Evolutionary conservation across 2,329 filamentous ascomycete genomes (phyloP).

Genomic region (Pyricularia sp.): DNA sequence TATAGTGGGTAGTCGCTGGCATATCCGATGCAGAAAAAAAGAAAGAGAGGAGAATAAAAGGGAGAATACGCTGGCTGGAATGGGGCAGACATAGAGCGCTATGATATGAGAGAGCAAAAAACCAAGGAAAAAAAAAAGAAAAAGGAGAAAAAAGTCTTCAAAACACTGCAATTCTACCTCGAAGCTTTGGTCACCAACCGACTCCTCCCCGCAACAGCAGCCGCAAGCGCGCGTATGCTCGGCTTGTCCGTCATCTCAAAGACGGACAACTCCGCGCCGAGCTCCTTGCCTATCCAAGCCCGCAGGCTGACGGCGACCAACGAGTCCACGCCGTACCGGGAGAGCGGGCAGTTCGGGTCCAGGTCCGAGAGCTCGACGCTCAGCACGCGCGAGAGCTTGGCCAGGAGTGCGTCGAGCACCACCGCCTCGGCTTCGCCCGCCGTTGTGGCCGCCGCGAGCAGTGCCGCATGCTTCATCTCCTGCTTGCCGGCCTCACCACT

Average conservation of each 20-base stretch:
- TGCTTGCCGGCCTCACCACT: background rate
- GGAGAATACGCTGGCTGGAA: background rate
- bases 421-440: background rate
- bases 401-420: constrained; percentile 13
- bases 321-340: constrained; percentile 16
- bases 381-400: constrained; percentile 13
- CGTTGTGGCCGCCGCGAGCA: constrained; percentile 1
- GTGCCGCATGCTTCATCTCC: background rate
- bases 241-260: constrained; percentile 14
- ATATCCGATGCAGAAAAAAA: background rate
- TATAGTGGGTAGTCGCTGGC: background rate
- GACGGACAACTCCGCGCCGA: constrained; percentile 14
- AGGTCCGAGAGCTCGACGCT: constrained; percentile 12
- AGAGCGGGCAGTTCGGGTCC: constrained; percentile 10
- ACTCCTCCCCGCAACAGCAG: constrained; percentile 12
- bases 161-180: background rate
- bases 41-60: background rate
- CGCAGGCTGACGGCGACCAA: constrained; percentile 14
- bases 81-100: background rate
- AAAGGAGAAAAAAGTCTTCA: no score
- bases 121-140: background rate
- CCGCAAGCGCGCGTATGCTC: constrained; percentile 13
- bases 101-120: background rate
- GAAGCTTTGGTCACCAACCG: background rate
- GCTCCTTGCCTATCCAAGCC: constrained; percentile 13